Base-by-base conservation (phyloP, 495 filamentous ascomycete genomes). In the Penicillium lagena region DNA sequence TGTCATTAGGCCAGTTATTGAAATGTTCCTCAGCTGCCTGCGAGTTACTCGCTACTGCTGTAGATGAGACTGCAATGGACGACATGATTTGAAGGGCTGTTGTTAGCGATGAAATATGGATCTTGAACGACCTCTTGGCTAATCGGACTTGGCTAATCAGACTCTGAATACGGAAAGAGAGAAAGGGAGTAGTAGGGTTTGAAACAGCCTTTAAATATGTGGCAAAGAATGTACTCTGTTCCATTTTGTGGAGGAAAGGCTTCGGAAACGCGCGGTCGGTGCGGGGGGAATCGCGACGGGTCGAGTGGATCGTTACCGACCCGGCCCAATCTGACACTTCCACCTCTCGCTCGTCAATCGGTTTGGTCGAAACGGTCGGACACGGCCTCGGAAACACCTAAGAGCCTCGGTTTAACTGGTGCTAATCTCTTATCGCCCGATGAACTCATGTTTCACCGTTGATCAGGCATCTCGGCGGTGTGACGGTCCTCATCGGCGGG, bases 211-310 rank as follows among this genome's bases (percentile, higher is more conserved):
- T 34, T 34, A 34, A 34, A 34, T 34, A 34, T 22, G 4, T 22
- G 32, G 10, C 7, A 6, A 33, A 22, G n/a, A 29, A 35, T 46
- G 34, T 15, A 39, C 27, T 41, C 31, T 12, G 38, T 2, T 1
- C 30, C 17, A 28, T 36, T n/a, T 13, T 9, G 17, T 33, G 40
- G 30, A 43, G 30, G 30, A 27, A 35, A 13, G 33, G 37, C 37
- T 8, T 17, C 12, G 36, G 6, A 45, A 37, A 22, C 15, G 15
- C 15, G 15, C 15, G 15, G 15, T 22, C 4, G 22, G 22, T 22
- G 53, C 41, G 56, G 56, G 54, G 54, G 56, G 50, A 52, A 54
- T 49, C 45, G 53, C 56, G 56, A 56, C 56, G 53, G 56, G 27
- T 42, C 17, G 9, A 7, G 14, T 7, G 17, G 42, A 13, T 7